Base-by-base conservation (phyloP, 2,329 filamentous ascomycete species). In the Exophiala spinifera region DNA sequence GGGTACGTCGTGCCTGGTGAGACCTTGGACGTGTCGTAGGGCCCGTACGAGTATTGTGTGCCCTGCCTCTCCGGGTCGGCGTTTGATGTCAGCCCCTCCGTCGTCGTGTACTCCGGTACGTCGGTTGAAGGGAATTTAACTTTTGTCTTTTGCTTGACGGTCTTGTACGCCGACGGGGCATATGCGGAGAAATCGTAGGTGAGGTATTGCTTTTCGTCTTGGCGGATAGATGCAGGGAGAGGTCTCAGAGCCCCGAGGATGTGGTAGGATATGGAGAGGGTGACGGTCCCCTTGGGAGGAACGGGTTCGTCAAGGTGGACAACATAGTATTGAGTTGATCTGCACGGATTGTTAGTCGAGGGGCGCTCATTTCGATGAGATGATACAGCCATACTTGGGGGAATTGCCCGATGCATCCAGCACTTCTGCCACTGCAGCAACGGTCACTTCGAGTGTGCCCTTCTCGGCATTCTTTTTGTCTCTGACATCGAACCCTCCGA, bases 71-170 rank as follows among this genome's bases (percentile, higher is more conserved):
- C 81, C 1, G 92, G 91, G 63, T 88, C 83, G 40, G 80, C 75
- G 46, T 77, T 81, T 47, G 80, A 81, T 51, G 75, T 68, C 44
- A 79, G 71, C 10, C 76, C 73, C 17, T 81, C 78, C 15, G 95
- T 80, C 60, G 82, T 85, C 50, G 90, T 96, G 72, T 89, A 95
- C 68, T 96, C 90, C 53, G 91, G 88, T 23, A 96, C 80, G 64
- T 89, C 86, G 60, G 81, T 76, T 51, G 83, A 87, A 45, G 88
- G 82, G 64, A 95, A 85, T 77, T 96, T 96, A 74, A 99, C 74
- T 74, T 97, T 96, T 36, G 94, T 97, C 83, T 96, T 96, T 72
- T 99, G 94, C 76, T 96, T 96, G 66, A 82, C 72, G 13, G 91
- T 96, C 15, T 80, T 75, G 76, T 99, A 99, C 57, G 87, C 86